These are phyloP conservation scores for Xylaria venustula DNA, from an alignment of 495 filamentous ascomycete species.

Conservation along the genomic window DNA sequence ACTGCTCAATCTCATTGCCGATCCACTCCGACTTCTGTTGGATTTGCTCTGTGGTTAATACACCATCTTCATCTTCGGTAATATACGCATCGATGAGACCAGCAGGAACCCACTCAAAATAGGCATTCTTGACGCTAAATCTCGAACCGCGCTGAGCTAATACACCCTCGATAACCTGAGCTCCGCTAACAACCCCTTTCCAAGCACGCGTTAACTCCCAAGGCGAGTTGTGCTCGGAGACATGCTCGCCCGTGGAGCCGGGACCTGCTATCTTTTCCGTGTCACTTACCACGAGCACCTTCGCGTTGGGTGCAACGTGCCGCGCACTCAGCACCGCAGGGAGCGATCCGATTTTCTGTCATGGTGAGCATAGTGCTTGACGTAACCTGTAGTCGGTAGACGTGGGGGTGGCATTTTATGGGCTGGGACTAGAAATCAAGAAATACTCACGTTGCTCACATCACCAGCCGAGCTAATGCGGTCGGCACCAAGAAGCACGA, in stretches of 20 bases:
- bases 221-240: slow-evolving; percentile 49
- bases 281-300: slow-evolving; percentile 56
- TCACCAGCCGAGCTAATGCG: slow-evolving; percentile 53
- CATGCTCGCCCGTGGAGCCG: slow-evolving; percentile 28
- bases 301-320: slow-evolving; percentile 38
- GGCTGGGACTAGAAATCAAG: neutral
- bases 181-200: slow-evolving; percentile 27
- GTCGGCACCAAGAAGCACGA: slow-evolving; percentile 64
- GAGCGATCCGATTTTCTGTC: slow-evolving; percentile 59
- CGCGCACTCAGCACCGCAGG: slow-evolving; percentile 53
- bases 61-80: slow-evolving; percentile 46
- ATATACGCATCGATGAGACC: slow-evolving; percentile 54
- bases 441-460: slow-evolving; percentile 52
- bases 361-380: slow-evolving; percentile 6
- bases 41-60: slow-evolving; percentile 34
- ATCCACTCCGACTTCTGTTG: slow-evolving; percentile 27
- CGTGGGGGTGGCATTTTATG: neutral
- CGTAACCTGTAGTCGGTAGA: neutral
- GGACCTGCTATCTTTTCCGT: slow-evolving; percentile 59
- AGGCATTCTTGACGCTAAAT: slow-evolving; percentile 52
- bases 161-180: slow-evolving; percentile 15
- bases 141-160: neutral
- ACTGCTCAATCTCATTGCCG: slow-evolving; percentile 22
- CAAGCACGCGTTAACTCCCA: slow-evolving; percentile 49
- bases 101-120: slow-evolving; percentile 66